Conservation (phyloP, 2,329 filamentous ascomycete genomes). For the Aspergillus flavus region DNA sequence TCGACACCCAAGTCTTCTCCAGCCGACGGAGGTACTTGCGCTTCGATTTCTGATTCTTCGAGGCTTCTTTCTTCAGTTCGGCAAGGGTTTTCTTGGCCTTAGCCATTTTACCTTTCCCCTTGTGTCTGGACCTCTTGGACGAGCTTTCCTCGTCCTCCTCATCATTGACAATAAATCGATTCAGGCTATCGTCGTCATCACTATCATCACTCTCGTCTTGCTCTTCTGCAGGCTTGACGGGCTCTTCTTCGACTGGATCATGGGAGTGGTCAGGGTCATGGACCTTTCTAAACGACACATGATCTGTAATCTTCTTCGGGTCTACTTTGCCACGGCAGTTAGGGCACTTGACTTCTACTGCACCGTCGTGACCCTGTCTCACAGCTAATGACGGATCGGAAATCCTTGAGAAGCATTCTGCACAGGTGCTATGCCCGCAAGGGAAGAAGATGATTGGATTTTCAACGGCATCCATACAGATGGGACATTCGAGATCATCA, state of each 20-base stretch:
- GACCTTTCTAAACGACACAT: conserved; percentile 71
- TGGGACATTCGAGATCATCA: conserved; percentile 74
- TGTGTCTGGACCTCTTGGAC: conserved; percentile 38
- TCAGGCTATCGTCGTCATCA: conserved; percentile 24
- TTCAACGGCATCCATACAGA: conserved; percentile 75
- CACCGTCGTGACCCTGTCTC: conserved; percentile 61
- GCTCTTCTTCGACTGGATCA: conserved; percentile 23
- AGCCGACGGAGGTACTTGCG: conserved; percentile 71
- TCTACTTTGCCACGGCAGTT: conserved; percentile 72
- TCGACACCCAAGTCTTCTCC: conserved; percentile 69
- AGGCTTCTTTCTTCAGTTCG: conserved; percentile 49
- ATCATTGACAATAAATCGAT: conserved; percentile 23
- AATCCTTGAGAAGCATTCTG: conserved; percentile 73
- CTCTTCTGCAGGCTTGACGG: conserved; percentile 23
- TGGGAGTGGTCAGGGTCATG: conserved; percentile 61
- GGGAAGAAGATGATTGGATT: conserved; percentile 79
- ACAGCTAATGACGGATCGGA: conserved; percentile 62
- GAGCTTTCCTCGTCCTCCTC: conserved; percentile 45
- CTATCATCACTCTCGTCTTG: conserved; percentile 39
- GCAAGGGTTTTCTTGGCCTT: conserved; percentile 50
- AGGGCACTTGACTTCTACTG: conserved; percentile 66
- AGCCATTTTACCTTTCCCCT: conserved; percentile 40
- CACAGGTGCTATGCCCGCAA: conserved; percentile 80
- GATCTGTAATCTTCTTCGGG: conserved; percentile 71
- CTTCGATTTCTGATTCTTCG: conserved; percentile 65